phyloP scores from a whole-genome alignment of 352 stramenopile genomes.

The Saprolegnia diclina region DNA sequence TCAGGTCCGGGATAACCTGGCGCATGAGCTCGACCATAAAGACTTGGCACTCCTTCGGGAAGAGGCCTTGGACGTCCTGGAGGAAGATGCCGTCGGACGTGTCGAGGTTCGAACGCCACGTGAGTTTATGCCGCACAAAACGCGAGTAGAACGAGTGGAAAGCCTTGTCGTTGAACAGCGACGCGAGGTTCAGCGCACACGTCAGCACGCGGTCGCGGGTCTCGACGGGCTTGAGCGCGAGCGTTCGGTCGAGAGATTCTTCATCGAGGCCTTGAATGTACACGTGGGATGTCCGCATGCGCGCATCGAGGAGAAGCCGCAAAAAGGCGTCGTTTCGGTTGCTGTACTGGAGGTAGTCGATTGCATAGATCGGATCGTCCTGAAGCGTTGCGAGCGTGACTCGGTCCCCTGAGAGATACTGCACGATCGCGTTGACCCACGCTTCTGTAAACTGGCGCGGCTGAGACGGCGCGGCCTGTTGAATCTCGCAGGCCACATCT shows the following conservation, averaged over 20 bases:
- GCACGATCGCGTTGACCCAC: constrained; percentile 52
- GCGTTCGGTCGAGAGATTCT: constrained; percentile 43
- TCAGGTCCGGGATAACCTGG: constrained; percentile 67
- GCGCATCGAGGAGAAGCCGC: constrained; percentile 65
- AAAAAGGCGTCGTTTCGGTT: constrained; percentile 77
- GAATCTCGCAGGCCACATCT: constrained; percentile 83
- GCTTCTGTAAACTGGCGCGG: constrained; percentile 44
- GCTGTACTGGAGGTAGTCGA: constrained; percentile 62
- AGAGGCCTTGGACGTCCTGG: constrained; percentile 57
- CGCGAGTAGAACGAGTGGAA: constrained; percentile 86
- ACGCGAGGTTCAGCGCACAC: constrained; percentile 80
- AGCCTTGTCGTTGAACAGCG: constrained; percentile 72
- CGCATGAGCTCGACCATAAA: constrained; percentile 77
- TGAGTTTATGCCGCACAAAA: constrained; percentile 84
- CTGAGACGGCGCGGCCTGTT: constrained; percentile 63
- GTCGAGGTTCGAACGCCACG: constrained; percentile 66
- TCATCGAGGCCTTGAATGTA: constrained; percentile 79
- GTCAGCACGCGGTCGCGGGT: constrained; percentile 71
- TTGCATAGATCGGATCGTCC: constrained; percentile 40
- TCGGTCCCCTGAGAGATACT: constrained; percentile 75
- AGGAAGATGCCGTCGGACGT: constrained; percentile 80
- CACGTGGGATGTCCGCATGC: constrained; percentile 80
- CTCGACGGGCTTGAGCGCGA: constrained; percentile 52
- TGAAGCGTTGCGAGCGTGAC: constrained; percentile 70
- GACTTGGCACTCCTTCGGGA: constrained; percentile 48